Base-by-base conservation (phyloP, 495 filamentous ascomycete species). In the Aspergillus conjunctus region DNA sequence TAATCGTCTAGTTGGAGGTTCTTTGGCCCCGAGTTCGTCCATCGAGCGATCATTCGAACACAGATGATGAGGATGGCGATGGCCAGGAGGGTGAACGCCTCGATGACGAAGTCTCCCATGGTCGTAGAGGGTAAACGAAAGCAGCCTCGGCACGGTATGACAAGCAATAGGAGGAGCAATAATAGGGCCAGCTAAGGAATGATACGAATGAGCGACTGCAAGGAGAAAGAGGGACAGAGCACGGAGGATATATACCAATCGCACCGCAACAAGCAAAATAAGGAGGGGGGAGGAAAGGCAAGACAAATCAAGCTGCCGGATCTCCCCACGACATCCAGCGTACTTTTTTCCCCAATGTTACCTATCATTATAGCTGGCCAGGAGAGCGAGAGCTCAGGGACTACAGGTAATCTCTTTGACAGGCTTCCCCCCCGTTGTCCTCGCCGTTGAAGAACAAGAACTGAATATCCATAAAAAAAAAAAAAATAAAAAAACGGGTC, bases 1-100 rank as follows among this genome's bases (percentile, higher is more conserved):
- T 85, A 86, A 63, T 88, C 85, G 67, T 88, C 85, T 0, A 76
- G 64, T 56, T 81, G 76, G 54, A 83, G 79, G 15, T 78, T 76
- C 49, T 66, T 71, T 8, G 80, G 66, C 3, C 84, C 84, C n/a
- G 81, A 79, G 17, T 76, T 76, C 45, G 64, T 70, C 69, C 80
- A 81, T 67, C 85, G 70, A 8, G 80, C 79, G 11, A 68, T 71
- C n/a, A 78, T 68, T 4, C 84, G 79, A 8, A 83, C 63, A 4
- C 59, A 70, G 44, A 88, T 82, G 50, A 85, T 62, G 50, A 74
- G 46, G 9, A 85, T 68, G 17, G 77, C 83, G 12, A 85, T 33
- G 0, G 65, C 79, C 20, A 86, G 67, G 11, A 86, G 69, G 15
- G 79, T 70, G 55, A 84, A 87, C 0, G 80, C 78, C 66, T 88